Evolutionary conservation across 495 filamentous ascomycete genomes (phyloP), one percentile per base, ranked within the genome.

Genomic region (Chaetomidium leptoderma): DNA sequence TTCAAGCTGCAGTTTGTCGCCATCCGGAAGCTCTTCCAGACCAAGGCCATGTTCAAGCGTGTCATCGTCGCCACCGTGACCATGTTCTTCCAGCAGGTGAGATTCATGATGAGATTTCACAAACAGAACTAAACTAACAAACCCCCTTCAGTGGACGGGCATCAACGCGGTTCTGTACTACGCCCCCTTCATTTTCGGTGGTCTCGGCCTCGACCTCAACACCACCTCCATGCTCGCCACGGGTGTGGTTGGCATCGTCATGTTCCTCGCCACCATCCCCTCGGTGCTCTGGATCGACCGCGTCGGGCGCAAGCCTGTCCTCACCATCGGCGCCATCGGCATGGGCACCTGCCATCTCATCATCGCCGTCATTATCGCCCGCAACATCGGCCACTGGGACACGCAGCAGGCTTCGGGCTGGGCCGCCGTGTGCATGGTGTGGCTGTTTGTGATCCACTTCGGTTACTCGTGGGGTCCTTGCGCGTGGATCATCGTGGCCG

Each of bases 391-490:
- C 59, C 68, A 75, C 32, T 86, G 88, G 80, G 63, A 70, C 1
- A 62, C 66, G 8, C 82, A 93, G 58, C 66, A 72, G 19, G 81
- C 81, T 0, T 86, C 85, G 7, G 89, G 87, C 0, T 93, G 89
- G 88, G 88, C 77, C 4, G 88, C 86, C 7, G 85, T 90, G 17
- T 83, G 76, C 56, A 90, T 92, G 78, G 86, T 93, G 56, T 93
- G 87, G 80, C 78, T 92, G 29, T 93, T 90, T 64, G 86, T 91
- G 63, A 74, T 89, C 40, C 86, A 90, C 65, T 93, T 92, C 65
- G 88, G 86, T 27, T 91, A 88, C 69, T 84, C 78, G 32, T 89
- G 85, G 86, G 86, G 85, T 0, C 82, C 82, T 32, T 86, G 84
- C 64, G 78, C 84, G 8, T 91, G 87, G 89, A 83, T 84, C 53